Conservation (phyloP, 2,329 filamentous ascomycete genomes). For the Chrysoporthe puriensis region DNA sequence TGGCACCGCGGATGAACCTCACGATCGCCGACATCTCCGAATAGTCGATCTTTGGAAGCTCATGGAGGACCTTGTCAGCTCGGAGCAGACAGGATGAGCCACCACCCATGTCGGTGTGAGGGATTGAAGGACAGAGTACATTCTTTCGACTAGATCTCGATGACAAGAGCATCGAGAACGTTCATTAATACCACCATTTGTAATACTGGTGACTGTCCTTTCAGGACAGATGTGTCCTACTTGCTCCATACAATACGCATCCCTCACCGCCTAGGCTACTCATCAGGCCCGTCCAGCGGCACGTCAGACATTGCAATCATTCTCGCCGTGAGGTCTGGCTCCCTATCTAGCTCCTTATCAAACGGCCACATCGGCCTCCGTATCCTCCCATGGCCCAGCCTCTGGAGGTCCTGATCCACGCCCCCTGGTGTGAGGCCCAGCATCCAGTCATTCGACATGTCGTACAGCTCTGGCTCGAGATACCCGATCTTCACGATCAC, state of each 20-base stretch:
- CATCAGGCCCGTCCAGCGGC: slow-evolving; percentile 26
- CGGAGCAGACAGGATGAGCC: not conserved
- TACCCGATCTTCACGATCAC: slow-evolving; percentile 62
- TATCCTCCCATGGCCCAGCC: slow-evolving; percentile 53
- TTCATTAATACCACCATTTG: slow-evolving; percentile 9
- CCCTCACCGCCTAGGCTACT: slow-evolving; percentile 11
- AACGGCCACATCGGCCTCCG: slow-evolving; percentile 49
- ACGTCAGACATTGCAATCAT: slow-evolving; percentile 32
- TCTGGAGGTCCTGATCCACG: slow-evolving; percentile 55
- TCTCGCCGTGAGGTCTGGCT: slow-evolving; percentile 33
- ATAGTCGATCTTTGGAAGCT: not conserved
- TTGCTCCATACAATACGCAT: not conserved
- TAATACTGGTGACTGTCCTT: not conserved
- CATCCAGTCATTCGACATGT: slow-evolving; percentile 59
- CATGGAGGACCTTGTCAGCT: not conserved
- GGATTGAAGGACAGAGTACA: not conserved
- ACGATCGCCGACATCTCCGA: not conserved
- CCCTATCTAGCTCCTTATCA: slow-evolving; percentile 28
- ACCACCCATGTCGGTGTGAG: not conserved
- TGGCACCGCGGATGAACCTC: not conserved
- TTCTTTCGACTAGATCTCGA: slow-evolving; percentile 14
- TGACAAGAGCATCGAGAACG: not conserved
- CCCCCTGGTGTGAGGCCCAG: slow-evolving; percentile 56
- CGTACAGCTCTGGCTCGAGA: slow-evolving; percentile 56
- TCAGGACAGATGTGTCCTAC: not conserved